Conservation (phyloP, 2,329 filamentous ascomycete genomes). For the Metarhizium anisopliae region DNA sequence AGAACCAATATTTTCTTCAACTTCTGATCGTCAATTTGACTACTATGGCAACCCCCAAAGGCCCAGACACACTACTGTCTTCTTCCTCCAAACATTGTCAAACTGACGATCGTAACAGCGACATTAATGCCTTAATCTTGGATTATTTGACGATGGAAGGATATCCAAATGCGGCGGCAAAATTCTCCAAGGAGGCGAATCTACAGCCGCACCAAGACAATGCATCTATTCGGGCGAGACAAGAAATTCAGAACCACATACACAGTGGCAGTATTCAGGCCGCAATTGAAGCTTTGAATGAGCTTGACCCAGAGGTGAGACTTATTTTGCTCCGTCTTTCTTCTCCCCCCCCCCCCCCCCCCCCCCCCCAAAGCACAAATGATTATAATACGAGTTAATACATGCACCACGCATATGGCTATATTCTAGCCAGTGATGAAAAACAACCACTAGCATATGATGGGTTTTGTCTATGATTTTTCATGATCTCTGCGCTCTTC, state of each 20-base stretch:
- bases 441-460: slow-evolving; percentile 54
- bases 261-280: slow-evolving; percentile 76
- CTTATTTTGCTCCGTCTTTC: not conserved
- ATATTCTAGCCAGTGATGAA: slow-evolving; percentile 78
- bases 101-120: slow-evolving; percentile 45
- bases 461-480: slow-evolving; percentile 5
- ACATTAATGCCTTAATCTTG: slow-evolving; percentile 91
- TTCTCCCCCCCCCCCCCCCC: not conserved
- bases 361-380: slow-evolving; percentile 32
- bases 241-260: slow-evolving; percentile 77
- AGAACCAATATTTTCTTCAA: slow-evolving; percentile 67
- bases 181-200: slow-evolving; percentile 91
- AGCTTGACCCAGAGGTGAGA: slow-evolving; percentile 83
- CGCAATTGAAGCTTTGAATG: slow-evolving; percentile 81
- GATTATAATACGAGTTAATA: slow-evolving; percentile 84
- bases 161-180: slow-evolving; percentile 84
- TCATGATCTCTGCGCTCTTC: not conserved
- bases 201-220: slow-evolving; percentile 64
- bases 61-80: not conserved
- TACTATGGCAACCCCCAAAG: not conserved
- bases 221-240: slow-evolving; percentile 65
- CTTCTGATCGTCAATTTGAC: slow-evolving; percentile 37
- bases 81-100: not conserved
- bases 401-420: slow-evolving; percentile 99
- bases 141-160: slow-evolving; percentile 96